Base-by-base conservation (phyloP, 2,329 filamentous ascomycete species). In the Trichoderma simmonsii region DNA sequence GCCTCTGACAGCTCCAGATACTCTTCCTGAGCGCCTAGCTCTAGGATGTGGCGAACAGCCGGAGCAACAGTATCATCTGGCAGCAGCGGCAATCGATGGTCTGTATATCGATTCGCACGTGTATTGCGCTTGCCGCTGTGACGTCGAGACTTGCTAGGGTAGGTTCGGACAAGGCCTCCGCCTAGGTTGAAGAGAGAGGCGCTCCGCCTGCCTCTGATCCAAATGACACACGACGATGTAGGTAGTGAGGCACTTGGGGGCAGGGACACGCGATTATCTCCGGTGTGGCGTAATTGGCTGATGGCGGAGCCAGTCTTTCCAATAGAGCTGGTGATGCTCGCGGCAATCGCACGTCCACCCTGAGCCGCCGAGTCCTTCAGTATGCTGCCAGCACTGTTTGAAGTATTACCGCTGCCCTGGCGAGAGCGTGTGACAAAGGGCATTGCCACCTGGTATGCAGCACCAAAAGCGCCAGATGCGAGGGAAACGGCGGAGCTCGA, bases 211-310 rank as follows among this genome's bases (percentile, higher is more conserved):
- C 89, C 87, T 30, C 86, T 87, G 60, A 92, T 83, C 89, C 92
- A 92, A 1, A 86, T 83, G 3, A 92, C 87, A 76, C 91, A 93
- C 4, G 86, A 85, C 8, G 86, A 84, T 2, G 86, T 86, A 2
- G 90, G 88, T 15, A 85, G 82, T 30, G 80, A 80, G n/a, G 85
- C 79, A 61, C 87, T 86, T 12, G 83, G 82, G 12, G 92, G 92
- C 34, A 94, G 83, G 60, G 91, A 88, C 56, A 94, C 87, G 74
- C 93, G 89, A 80, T 93, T 94, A 78, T 94, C 92, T 12, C 90
- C 90, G 0, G 89, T 92, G 76, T 94, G 92, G 61, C 92, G 90
- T 72, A 94, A 87, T 75, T 92, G 89, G 75, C 86, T 91, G 79
- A 92, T 89, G 57, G 87, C 88, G 15, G 86, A 89, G 71, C 90